Percentiles rank a stretch among this genome's conserved stretches.
These are phyloP conservation scores for Mortierella sp. DNA, from an alignment of 371 early-diverging fungal genomes.

Conservation along the genomic window DNA sequence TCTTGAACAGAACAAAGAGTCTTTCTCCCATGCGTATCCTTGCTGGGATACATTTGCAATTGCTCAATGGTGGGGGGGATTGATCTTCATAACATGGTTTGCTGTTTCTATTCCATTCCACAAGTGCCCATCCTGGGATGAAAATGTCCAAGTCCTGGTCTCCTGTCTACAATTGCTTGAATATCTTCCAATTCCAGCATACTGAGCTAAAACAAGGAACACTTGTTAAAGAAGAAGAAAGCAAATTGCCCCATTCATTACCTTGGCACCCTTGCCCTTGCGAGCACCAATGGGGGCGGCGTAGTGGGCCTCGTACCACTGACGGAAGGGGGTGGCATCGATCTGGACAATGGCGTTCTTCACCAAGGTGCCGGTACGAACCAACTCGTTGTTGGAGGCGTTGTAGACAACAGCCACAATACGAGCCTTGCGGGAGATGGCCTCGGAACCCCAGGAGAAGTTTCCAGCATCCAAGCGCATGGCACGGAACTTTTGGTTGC, in stretches of 20 bases:
- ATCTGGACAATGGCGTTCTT: constrained; percentile 99
- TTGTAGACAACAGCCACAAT: constrained; percentile 99
- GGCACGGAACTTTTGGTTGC: constrained; percentile 99
- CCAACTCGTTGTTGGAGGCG: constrained; percentile 99
- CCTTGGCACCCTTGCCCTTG: constrained; percentile 75
- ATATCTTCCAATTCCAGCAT: too few relatives aligned
- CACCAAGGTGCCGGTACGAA: constrained; percentile 99
- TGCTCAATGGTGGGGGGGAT: too few relatives aligned
- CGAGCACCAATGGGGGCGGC: constrained; percentile 90
- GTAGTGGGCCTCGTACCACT: constrained; percentile 98
- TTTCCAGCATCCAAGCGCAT: constrained; percentile 97
- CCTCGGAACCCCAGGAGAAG: constrained; percentile 98
- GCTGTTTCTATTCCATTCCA: too few relatives aligned
- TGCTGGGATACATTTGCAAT: too few relatives aligned
- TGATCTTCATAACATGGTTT: too few relatives aligned
- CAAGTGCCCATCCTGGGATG: too few relatives aligned
- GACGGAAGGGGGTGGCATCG: constrained; percentile 99
- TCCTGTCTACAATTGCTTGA: too few relatives aligned
- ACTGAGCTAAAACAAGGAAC: too few relatives aligned
- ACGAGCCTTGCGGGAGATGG: constrained; percentile 95
- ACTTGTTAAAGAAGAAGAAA: too few relatives aligned
- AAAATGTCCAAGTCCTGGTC: too few relatives aligned
- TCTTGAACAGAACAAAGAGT: too few relatives aligned
- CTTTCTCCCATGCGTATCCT: too few relatives aligned
- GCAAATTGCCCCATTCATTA: constrained; percentile 35